Evolutionary conservation across 176 grass and related monocot genomes (phyloP).

Genomic region (Canna indica): DNA sequence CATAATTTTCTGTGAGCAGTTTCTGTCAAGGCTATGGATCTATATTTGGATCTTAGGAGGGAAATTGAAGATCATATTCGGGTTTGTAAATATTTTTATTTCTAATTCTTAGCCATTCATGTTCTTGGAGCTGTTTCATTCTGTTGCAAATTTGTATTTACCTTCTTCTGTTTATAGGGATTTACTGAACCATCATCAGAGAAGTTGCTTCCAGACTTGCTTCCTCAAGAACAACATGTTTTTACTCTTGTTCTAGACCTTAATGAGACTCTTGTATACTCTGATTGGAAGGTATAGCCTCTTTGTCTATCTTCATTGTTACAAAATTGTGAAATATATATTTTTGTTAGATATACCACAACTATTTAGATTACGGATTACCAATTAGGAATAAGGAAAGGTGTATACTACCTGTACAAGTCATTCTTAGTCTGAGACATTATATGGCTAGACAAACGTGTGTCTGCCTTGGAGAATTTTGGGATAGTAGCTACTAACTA

Average conservation of each 20-base stretch:
- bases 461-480: no score
- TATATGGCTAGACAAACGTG: no score
- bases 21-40: slow-evolving; percentile 48
- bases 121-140: slow-evolving; percentile 11
- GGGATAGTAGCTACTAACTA: no score
- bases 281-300: slow-evolving; percentile 79
- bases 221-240: slow-evolving; percentile 46
- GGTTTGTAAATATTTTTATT: slow-evolving; percentile 41
- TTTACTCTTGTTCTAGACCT: slow-evolving; percentile 94
- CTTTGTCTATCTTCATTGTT: not conserved
- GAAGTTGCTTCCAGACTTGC: slow-evolving; percentile 82
- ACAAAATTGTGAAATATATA: no score
- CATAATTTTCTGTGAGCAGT: slow-evolving; percentile 36
- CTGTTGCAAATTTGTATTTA: slow-evolving; percentile 7
- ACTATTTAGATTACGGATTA: no score
- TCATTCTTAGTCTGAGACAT: no score
- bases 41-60: slow-evolving; percentile 54
- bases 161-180: slow-evolving; percentile 28
- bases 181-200: slow-evolving; percentile 98
- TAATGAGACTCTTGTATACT: slow-evolving; percentile 88
- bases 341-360: no score
- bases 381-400: no score
- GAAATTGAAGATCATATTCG: slow-evolving; percentile 63
- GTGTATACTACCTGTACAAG: no score
- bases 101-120: not conserved